Base-by-base conservation (phyloP, 2,329 filamentous ascomycete genomes). In the Colletotrichum lindemuthianum region DNA sequence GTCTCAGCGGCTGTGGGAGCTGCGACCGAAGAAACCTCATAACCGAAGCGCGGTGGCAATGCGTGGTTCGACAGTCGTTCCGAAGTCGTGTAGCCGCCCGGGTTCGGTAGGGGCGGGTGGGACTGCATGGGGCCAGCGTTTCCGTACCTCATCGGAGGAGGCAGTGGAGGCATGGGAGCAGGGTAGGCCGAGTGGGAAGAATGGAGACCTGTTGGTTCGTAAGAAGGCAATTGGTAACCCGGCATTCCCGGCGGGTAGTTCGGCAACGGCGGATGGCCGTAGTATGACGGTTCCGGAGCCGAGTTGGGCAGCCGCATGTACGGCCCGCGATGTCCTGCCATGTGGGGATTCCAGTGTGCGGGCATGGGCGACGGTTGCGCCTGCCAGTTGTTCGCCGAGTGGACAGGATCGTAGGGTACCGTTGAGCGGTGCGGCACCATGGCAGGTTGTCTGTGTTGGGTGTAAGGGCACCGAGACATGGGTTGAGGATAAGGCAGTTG, bases 391-490 rank as follows among this genome's bases (percentile, higher is more conserved):
- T 58, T 68, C 16, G 71, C 66, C 39, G 70, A 67, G 56, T 74
- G 73, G 41, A 74, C 69, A 15, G 73, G 69, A 44, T 72, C 73
- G 53, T 72, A 72, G 53, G 72, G 71, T 15, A 69, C 57, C n/a
- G 56, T 59, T 3, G 59, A 63, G 39, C 53, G 60, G 33, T 53
- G 49, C 32, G 47, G 60, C 16, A 50, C 45, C 5, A 55, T 24
- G 39, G 37, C 33, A 15, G 45, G 39, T 13, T 63, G 53, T 7
- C 58, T 49, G 8, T 60, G 45, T 13, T 41, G 15, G 12, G 59
- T 53, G 24, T 59, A 55, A 8, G 64, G 64, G 24, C 64, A 67
- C 32, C 48, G 34, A 7, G 64, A 45, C 36, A 33, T 60, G 43
- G 47, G 59, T 50, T 64, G 61, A 8, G 40, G 8, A 9, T 55